phyloP scores from a whole-genome alignment of 768 basidiomycete genomes.

The Tylopilus intermedius region DNA sequence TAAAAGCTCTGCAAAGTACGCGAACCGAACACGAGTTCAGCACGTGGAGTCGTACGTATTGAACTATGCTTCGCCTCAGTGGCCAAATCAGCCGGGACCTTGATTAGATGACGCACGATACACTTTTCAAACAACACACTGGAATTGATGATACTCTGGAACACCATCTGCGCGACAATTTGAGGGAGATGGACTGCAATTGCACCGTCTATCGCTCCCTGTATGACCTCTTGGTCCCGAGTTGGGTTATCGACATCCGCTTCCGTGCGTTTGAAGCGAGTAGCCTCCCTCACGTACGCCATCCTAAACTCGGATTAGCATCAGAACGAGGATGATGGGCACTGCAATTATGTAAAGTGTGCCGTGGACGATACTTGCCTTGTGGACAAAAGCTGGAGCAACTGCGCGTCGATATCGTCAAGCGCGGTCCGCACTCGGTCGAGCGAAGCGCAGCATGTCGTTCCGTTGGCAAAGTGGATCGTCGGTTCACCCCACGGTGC shows the following conservation, averaged over 20 bases:
- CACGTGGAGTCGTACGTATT: too few species aligned
- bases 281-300: constrained; percentile 23
- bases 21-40: too few species aligned
- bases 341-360: background rate
- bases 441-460: constrained; percentile 25
- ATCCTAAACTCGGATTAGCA: constrained; percentile 2
- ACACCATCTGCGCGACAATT: constrained; percentile 6
- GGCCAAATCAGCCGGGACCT: too few species aligned
- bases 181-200: constrained; percentile 18
- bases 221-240: constrained; percentile 18
- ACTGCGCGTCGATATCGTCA: constrained; percentile 15
- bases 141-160: too few species aligned
- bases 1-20: too few species aligned
- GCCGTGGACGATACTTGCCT: constrained; percentile 6
- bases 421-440: constrained; percentile 16
- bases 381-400: constrained; percentile 18
- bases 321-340: background rate
- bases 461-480: constrained; percentile 17
- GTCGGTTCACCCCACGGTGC: constrained; percentile 22
- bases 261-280: constrained; percentile 23
- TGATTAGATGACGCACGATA: too few species aligned
- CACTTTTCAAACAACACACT: too few species aligned
- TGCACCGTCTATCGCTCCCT: constrained; percentile 18
- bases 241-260: constrained; percentile 8
- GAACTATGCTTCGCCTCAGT: too few species aligned